A percentile compares a stretch with the other conserved stretches of the same genome.
phyloP scores from a whole-genome alignment of 371 early-diverging fungal species.

The Amoeboaphelidium occidentale region DNA sequence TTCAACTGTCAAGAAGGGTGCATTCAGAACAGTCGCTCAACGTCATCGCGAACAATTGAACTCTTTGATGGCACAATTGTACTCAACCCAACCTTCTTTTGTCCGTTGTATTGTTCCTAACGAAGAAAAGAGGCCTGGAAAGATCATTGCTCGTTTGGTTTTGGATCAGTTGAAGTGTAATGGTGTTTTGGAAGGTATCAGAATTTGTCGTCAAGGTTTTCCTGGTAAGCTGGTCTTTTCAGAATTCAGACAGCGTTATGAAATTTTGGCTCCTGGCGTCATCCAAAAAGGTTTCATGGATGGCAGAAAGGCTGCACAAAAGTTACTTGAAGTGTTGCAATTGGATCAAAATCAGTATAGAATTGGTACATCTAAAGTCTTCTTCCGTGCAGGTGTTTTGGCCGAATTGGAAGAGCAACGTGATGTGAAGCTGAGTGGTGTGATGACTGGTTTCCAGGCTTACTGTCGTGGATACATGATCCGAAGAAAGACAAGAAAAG shows the following conservation, averaged over 20 bases:
- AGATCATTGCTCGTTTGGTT: constrained; percentile 57
- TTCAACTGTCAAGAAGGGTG: constrained; percentile 28
- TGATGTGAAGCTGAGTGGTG: constrained; percentile 50
- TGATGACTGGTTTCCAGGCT: constrained; percentile 68
- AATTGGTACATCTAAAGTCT: constrained; percentile 87
- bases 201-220: constrained; percentile 94
- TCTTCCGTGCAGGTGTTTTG: constrained; percentile 93
- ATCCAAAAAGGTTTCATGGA: constrained; percentile 61
- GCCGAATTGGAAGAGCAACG: constrained; percentile 91
- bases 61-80: constrained; percentile 68
- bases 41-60: constrained; percentile 86
- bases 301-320: constrained; percentile 52
- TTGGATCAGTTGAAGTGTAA: constrained; percentile 95
- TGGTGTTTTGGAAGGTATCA: constrained; percentile 98
- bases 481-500: constrained; percentile 34
- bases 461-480: constrained; percentile 60
- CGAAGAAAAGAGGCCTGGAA: constrained; percentile 64
- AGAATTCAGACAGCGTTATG: constrained; percentile 90
- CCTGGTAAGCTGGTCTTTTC: constrained; percentile 82
- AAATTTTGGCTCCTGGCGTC: constrained; percentile 55
- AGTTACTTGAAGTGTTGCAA: constrained; percentile 38
- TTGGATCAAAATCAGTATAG: constrained; percentile 57
- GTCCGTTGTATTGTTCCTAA: constrained; percentile 99
- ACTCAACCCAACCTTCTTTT: constrained; percentile 92
- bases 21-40: constrained; percentile 90